Evolutionary conservation across 2,329 filamentous ascomycete genomes (phyloP), one percentile per base, ranked within the genome.

Genomic region (Ustilaginoidea virens): DNA sequence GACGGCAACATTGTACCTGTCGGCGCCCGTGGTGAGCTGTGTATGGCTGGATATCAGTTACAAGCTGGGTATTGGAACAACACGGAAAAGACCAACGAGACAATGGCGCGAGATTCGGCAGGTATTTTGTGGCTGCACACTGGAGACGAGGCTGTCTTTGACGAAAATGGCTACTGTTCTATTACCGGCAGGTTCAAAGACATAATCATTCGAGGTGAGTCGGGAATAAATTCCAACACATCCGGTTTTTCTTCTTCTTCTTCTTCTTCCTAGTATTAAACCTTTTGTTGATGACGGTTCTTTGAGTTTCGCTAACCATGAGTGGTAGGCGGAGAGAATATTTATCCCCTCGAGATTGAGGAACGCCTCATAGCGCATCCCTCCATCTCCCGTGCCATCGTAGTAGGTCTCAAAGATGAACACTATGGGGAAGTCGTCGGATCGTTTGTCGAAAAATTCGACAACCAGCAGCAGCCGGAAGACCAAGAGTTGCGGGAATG

Each of bases 121-220:
- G 64, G 67, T 1, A 53, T 66, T 13, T 41, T 73, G 34, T 82
- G 78, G 75, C 55, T 50, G 36, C 66, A 72, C 36, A 80, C 76
- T 0, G 76, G 76, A 0, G 79, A 86, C 43, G 65, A 80, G 36
- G 66, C 81, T 19, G 60, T 75, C 5, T 70, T 74, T 33, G 76
- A 82, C 33, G 66, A 71, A 19, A 53, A 70, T 7, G 78, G 76
- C 0, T 80, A 80, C 44, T 81, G 76, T 39, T 63, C 60, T 5
- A 82, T 85, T 39, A 83, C 78, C 0, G 78, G 79, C 1, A 60
- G 78, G 13, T 80, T 81, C 53, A 83, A 83, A 54, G 79, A 85
- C 34, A 81, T 83, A 20, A 81, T 83, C 33, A 83, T 83, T 35
- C 60, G 78, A 41, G 78, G 73, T 62, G 41, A 30, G 55, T n/a